These are phyloP conservation scores for Diaporthe ilicicola DNA, from an alignment of 2,329 filamentous ascomycete genomes.

Conservation along the genomic window DNA sequence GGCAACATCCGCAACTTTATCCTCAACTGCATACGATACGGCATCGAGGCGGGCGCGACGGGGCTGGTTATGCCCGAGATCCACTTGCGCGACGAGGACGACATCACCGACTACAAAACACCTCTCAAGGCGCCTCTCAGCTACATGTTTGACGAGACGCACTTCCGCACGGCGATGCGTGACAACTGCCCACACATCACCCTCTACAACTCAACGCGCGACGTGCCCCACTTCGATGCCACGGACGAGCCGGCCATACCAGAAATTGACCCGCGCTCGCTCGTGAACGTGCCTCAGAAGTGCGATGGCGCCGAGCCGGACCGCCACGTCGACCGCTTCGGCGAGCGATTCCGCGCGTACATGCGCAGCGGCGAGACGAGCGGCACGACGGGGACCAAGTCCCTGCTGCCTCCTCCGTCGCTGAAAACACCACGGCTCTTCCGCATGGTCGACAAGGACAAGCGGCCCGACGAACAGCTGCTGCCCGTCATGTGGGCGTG, in stretches of 20 bases:
- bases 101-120: conserved; percentile 51
- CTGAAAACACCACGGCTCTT: conserved; percentile 46
- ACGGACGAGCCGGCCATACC: conserved; percentile 43
- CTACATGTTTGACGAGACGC: conserved; percentile 57
- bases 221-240: conserved; percentile 46
- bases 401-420: conserved; percentile 28
- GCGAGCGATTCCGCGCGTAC: conserved; percentile 27
- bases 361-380: not conserved
- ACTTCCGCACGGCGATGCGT: conserved; percentile 51
- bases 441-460: conserved; percentile 47
- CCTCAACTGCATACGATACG: conserved; percentile 58
- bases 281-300: conserved; percentile 39
- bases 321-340: conserved; percentile 51
- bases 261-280: conserved; percentile 50
- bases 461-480: conserved; percentile 40
- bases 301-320: conserved; percentile 51
- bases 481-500: conserved; percentile 52
- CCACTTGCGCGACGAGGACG: conserved; percentile 49
- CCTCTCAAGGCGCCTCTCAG: conserved; percentile 47
- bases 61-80: conserved; percentile 56
- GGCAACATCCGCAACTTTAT: conserved; percentile 62
- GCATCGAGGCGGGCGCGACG: conserved; percentile 56
- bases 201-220: conserved; percentile 48
- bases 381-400: not conserved
- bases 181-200: conserved; percentile 53